Evolutionary conservation across 2,329 filamentous ascomycete genomes (phyloP), one percentile per base, ranked within the genome.

Genomic region (Beauveria sp.): DNA sequence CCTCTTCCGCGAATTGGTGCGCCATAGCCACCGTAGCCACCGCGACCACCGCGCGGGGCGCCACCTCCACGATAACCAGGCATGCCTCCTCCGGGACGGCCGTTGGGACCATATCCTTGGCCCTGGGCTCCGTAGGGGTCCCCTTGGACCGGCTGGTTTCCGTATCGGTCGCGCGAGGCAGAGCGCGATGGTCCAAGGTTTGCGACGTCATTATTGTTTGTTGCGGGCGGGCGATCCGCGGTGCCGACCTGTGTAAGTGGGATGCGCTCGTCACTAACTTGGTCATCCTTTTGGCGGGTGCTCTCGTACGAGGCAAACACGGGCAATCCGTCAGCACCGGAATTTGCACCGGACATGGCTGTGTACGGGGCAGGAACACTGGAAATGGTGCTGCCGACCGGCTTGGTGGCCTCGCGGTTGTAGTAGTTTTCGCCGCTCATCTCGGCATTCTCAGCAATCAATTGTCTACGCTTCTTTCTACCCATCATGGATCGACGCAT

Each of bases 391-490:
- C 16, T 72, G 26, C 42, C 26, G 45, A 74, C 68, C 42, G 79
- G 71, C 63, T 85, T 81, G 55, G 78, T 75, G 64, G 78, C 81
- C 73, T 88, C 85, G 63, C 87, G 82, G 69, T 87, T 89, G 75
- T 96, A 97, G 72, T 89, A 97, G 70, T 93, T 95, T 69, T 95
- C 87, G 30, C 93, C 93, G 72, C 90, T 98, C 93, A 98, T 98
- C 72, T 98, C 93, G 8, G 93, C 91, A 71, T 98, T 96, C 73
- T 96, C 90, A 2, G 87, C 91, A 71, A 98, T 96, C 51, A 91
- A 86, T 78, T 88, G 91, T 81, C 95, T 93, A 64, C 93, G 85
- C n/a, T 93, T 90, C 77, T 97, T 97, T 68, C 93, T 86, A 73
- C 90, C 90, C 64, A 97, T 90, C 62, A 98, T 79, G 2, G 93